Evolutionary conservation across 2,329 filamentous ascomycete species (phyloP).

Genomic region (Trichoderma lentiforme): DNA sequence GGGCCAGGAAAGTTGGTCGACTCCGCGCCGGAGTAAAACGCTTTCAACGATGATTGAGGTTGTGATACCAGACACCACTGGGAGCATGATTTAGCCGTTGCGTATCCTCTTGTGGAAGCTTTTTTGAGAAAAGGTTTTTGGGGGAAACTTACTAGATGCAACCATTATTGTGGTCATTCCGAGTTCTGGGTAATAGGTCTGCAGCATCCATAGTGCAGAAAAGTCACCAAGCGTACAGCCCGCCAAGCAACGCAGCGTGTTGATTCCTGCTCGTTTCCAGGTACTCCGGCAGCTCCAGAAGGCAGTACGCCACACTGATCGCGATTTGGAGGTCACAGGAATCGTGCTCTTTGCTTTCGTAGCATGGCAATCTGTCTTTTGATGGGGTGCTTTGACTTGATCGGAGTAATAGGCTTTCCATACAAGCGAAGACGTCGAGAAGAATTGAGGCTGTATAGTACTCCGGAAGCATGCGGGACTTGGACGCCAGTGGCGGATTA

Average conservation of each 20-base stretch:
- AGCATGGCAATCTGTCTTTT: neutral
- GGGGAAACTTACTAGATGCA: neutral
- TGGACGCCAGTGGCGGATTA: neutral
- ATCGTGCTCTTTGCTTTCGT: neutral
- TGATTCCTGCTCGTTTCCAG: neutral
- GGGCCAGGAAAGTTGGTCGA: neutral
- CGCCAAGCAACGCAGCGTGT: neutral
- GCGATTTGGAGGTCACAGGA: neutral
- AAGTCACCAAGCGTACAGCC: neutral
- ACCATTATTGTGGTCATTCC: neutral
- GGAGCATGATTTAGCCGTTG: neutral
- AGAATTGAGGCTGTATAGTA: neutral
- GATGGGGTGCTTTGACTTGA: neutral
- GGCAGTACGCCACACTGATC: neutral
- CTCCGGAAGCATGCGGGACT: neutral
- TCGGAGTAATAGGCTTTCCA: neutral
- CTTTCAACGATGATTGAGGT: neutral
- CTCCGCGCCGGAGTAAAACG: neutral
- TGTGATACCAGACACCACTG: neutral
- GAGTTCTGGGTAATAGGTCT: neutral
- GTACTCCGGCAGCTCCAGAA: neutral
- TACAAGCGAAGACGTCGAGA: neutral
- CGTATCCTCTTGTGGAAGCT: neutral
- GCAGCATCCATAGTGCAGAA: neutral
- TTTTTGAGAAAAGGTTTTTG: neutral